Evolutionary conservation across 192 early-diverging fungal genomes (phyloP), one percentile per base, ranked within the genome.

Genomic region (Geosiphon pyriformis): DNA sequence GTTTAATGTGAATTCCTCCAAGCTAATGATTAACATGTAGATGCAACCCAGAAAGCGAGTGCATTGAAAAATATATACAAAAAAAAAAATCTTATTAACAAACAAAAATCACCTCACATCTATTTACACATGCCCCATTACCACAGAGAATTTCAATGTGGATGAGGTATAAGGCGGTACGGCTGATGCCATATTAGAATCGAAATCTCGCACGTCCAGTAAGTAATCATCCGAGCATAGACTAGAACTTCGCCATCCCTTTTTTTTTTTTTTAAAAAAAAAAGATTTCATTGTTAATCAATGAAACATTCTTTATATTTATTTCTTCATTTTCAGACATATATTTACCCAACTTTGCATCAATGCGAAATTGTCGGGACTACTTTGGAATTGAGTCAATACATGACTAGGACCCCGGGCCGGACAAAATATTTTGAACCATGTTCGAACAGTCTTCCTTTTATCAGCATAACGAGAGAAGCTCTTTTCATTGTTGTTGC

Each of bases 361-460:
- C 4, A 79, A 15, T 12, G 72, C 55, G 63, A 84, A 84, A 50
- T 82, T 68, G 59, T 84, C 83, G 11, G 83, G 83, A 56, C 74
- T 72, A 31, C 80, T 82, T 62, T 84, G 80, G 33, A 82, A 84
- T 42, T 80, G 67, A 0, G 75, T 82, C 34, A 84, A 66, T 2
- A 65, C 70, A 61, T 84, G 80, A 26, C 65, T 74, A 3, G 82
- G 82, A 20, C 74, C 74, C 31, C 68, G 15, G 2, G 78, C 59
- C 1, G 78, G 70, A 27, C 77, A 80, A 66, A 76, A 80, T 27
- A 84, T 82, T 61, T 79, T 80, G 70, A 84, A 84, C 83, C 83
- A 84, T 0, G 83, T 80, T 63, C 65, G 69, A 1, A 75, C 75
- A 6, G 70, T 72, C 35, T 77, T 76, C 4, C 83, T 75, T 23